A percentile compares a stretch with the other conserved stretches of the same genome.
Conservation (phyloP, 2,329 filamentous ascomycete species). For the Myriosclerotinia duriaeana region DNA sequence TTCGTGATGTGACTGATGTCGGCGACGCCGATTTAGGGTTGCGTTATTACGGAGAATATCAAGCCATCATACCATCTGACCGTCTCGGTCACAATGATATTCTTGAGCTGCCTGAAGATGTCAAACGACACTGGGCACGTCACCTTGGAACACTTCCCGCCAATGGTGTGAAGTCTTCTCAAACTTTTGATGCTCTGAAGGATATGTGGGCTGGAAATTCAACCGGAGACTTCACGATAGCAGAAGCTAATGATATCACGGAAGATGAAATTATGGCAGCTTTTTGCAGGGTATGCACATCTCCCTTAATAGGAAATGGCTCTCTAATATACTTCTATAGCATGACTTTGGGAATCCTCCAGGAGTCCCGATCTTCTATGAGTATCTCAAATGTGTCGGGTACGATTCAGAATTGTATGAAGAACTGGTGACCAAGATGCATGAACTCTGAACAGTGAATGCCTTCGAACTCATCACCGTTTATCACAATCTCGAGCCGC, state of each 20-base stretch:
- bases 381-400: slow-evolving; percentile 23
- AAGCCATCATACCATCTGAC: slow-evolving; percentile 3
- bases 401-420: slow-evolving; percentile 19
- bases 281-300: neutral
- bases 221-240: neutral
- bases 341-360: no score
- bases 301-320: no score
- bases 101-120: neutral
- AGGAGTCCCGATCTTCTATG: neutral
- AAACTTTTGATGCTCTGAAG: no score
- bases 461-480: no score
- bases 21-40: neutral
- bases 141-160: neutral
- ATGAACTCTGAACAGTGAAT: neutral
- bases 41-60: slow-evolving; percentile 20
- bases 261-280: neutral
- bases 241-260: neutral
- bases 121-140: slow-evolving; percentile 13
- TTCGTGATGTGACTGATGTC: neutral
- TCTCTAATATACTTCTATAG: no score
- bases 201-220: no score
- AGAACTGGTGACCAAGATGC: slow-evolving; percentile 6
- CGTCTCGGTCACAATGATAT: slow-evolving; percentile 12
- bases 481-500: no score
- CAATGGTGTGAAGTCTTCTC: no score